phyloP scores from a whole-genome alignment of 2,329 filamentous ascomycete species.

The Botryotinia convoluta region DNA sequence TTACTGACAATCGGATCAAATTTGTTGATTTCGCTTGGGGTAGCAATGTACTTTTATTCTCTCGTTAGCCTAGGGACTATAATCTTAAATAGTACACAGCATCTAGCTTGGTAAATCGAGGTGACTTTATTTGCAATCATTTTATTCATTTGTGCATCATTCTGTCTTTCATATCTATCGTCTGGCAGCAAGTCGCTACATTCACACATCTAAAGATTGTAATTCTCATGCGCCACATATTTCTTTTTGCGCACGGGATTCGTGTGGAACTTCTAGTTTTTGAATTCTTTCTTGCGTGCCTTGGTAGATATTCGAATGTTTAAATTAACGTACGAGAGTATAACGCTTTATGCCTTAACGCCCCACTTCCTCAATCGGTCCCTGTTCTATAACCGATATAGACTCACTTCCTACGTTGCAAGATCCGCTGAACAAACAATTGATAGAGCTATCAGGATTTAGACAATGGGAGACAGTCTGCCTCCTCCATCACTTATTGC shows the following conservation, averaged over 20 bases:
- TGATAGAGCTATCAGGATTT: neutral
- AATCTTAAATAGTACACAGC: neutral
- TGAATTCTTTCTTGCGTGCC: neutral
- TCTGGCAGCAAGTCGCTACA: neutral
- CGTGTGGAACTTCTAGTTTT: neutral
- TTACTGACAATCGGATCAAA: too few relatives aligned
- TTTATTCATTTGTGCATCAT: neutral
- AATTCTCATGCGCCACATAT: neutral
- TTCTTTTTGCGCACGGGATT: neutral
- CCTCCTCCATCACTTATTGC: rapidly evolving
- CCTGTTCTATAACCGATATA: neutral
- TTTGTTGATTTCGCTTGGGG: neutral
- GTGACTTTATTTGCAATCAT: neutral
- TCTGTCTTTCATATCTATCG: neutral
- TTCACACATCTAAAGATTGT: neutral
- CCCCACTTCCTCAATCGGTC: neutral
- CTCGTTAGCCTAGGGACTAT: neutral
- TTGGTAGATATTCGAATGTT: neutral
- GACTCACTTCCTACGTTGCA: neutral
- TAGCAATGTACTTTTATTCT: neutral
- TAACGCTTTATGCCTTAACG: neutral
- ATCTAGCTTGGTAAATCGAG: neutral
- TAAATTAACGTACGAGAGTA: neutral
- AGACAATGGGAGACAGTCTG: rapidly evolving
- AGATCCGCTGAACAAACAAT: neutral